phyloP scores from a whole-genome alignment of 805 yeast genomes.

The Clavispora phyllophila region DNA sequence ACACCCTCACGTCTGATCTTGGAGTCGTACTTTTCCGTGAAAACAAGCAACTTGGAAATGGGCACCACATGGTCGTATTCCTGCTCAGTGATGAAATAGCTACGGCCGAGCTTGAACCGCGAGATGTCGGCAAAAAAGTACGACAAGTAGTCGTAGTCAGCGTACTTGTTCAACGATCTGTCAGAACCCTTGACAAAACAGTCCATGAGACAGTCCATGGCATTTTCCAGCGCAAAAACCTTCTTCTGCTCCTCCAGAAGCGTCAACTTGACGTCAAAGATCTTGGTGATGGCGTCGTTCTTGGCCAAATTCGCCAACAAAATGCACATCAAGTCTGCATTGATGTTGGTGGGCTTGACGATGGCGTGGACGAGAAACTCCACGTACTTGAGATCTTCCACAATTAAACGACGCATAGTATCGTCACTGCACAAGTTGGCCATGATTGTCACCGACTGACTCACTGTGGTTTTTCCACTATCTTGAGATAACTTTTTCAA shows the following conservation, averaged over 20 bases:
- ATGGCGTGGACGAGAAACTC: constrained; percentile 45
- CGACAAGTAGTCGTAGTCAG: constrained; percentile 76
- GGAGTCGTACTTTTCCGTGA: constrained; percentile 76
- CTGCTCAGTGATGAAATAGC: constrained; percentile 69
- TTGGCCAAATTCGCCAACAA: constrained; percentile 83
- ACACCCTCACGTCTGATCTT: constrained; percentile 85
- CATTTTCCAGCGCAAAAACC: constrained; percentile 51
- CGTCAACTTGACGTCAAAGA: constrained; percentile 38
- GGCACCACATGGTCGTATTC: constrained; percentile 74
- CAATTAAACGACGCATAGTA: constrained; percentile 58
- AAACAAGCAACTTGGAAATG: constrained; percentile 71
- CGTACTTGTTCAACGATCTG: constrained; percentile 62
- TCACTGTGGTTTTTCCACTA: constrained; percentile 49
- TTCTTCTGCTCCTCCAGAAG: constrained; percentile 35
- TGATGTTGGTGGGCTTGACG: constrained; percentile 50
- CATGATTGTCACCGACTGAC: constrained; percentile 70
- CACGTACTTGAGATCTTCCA: constrained; percentile 56
- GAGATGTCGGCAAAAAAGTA: constrained; percentile 89
- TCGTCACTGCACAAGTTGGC: constrained; percentile 76
- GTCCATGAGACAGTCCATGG: constrained; percentile 80
- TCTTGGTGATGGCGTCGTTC: constrained; percentile 53
- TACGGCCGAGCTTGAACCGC: constrained; percentile 67
- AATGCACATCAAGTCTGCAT: constrained; percentile 80
- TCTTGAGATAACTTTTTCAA: constrained; percentile 56
- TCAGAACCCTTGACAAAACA: constrained; percentile 83